Evolutionary conservation across 1,284 basidiomycete genomes (phyloP).

Genomic region (Volvariella surrecta): DNA sequence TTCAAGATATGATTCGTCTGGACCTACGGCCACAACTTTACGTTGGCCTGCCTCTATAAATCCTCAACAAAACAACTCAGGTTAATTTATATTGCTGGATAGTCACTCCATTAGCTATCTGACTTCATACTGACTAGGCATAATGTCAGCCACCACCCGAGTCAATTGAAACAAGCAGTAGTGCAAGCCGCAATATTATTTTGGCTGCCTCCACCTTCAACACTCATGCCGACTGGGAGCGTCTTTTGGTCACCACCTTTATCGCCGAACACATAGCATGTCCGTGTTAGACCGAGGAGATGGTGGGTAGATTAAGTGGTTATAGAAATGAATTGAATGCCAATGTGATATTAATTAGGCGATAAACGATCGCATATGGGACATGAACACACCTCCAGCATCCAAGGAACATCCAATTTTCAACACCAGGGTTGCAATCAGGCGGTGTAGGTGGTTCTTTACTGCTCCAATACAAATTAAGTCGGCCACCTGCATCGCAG

Average conservation of each 20-base stretch:
- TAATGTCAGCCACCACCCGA: too few relatives aligned
- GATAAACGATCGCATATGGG: neutral
- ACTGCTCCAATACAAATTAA: conserved; percentile 61
- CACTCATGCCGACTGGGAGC: conserved; percentile 32
- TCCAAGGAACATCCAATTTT: conserved; percentile 55
- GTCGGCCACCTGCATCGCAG: conserved; percentile 53
- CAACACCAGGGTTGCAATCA: conserved; percentile 38
- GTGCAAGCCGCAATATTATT: conserved; percentile 42
- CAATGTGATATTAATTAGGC: too few relatives aligned
- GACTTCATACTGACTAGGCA: too few relatives aligned
- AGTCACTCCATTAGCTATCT: too few relatives aligned
- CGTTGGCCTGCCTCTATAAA: too few relatives aligned
- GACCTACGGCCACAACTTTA: too few relatives aligned
- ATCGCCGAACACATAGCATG: neutral
- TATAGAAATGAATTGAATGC: too few relatives aligned
- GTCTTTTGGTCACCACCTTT: conserved; percentile 9
- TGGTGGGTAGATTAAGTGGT: conserved; percentile 2
- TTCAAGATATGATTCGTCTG: too few relatives aligned
- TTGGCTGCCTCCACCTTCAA: conserved; percentile 41
- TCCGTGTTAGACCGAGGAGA: neutral
- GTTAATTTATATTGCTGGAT: too few relatives aligned
- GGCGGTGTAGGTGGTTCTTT: conserved; percentile 43
- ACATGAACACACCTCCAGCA: conserved; percentile 45
- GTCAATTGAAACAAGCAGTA: conserved; percentile 48
- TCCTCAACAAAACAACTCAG: too few relatives aligned